phyloP scores from a whole-genome alignment of 164 flowering plant species.

The Nymphaea colorata region DNA sequence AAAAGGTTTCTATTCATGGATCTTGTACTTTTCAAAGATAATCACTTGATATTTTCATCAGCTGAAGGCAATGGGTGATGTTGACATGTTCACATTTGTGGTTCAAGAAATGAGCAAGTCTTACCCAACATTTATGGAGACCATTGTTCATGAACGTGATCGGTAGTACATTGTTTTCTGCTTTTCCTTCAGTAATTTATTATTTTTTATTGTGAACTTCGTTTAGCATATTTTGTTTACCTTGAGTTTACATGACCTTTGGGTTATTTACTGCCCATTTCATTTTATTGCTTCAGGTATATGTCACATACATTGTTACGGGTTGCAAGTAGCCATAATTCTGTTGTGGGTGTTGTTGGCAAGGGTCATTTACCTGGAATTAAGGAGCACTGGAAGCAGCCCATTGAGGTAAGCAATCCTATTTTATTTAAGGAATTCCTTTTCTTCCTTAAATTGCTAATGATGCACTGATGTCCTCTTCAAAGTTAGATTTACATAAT shows the following conservation, averaged over 20 bases:
- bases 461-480: not conserved
- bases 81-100: slow-evolving; percentile 78
- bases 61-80: slow-evolving; percentile 83
- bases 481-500: not conserved
- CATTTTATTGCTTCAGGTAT: slow-evolving; percentile 36
- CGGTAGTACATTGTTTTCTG: slow-evolving; percentile 26
- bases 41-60: not conserved
- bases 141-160: slow-evolving; percentile 89
- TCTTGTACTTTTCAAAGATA: too few species aligned
- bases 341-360: slow-evolving; percentile 97
- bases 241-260: not conserved
- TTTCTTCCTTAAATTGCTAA: not conserved
- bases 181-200: too few species aligned
- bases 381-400: slow-evolving; percentile 77
- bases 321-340: slow-evolving; percentile 61
- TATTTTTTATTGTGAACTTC: too few species aligned
- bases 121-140: slow-evolving; percentile 84
- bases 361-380: slow-evolving; percentile 91
- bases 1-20: too few species aligned
- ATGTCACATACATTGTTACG: slow-evolving; percentile 63
- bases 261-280: slow-evolving; percentile 1
- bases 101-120: slow-evolving; percentile 95
- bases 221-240: too few species aligned
- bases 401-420: slow-evolving; percentile 42
- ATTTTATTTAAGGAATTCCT: not conserved